Base-by-base conservation (phyloP, 2,329 filamentous ascomycete genomes). In the Ambrosiella xylebori region DNA sequence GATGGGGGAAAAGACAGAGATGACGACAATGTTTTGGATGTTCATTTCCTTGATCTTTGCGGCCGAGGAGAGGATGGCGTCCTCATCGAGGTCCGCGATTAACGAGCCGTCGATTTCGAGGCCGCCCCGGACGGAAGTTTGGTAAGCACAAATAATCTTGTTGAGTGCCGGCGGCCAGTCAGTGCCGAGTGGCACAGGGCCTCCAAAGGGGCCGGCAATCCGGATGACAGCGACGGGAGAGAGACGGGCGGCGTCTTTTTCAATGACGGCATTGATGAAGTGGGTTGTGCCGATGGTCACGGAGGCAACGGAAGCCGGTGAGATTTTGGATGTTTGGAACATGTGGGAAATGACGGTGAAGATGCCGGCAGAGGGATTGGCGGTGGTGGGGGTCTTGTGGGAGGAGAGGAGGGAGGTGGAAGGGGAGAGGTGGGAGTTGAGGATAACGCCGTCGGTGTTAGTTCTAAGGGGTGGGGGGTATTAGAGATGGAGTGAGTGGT, bases 191-290 rank as follows among this genome's bases (percentile, higher is more conserved):
- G 73, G 73, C 0, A 70, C 71, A 54, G 77, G 71, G 59, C 75
- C 73, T 2, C 52, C 56, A 0, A 76, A 75, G 0, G 77, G 76
- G 50, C 74, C 77, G 35, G 47, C 44, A 7, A 81, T 70, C 7
- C 78, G 73, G 17, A 81, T 63, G 2, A 80, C 76, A 1, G 76
- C 78, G 6, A 81, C 77, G 6, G 65, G 68, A 13, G 71, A 70
- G 1, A 81, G 65, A 1, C 74, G 71, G 1, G 70, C 64, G 7
- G 68, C 69, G 59, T 81, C 77, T 47, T 73, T 69, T 65, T 80
- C 76, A 1, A 81, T 69, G 1, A 81, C 75, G 12, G 77, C 77
- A 61, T 81, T 81, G 63, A 80, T 71, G 62, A 81, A 80, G 60
- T 81, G 77, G 0, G 77, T 80, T 1, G 74, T 77, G 57, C 76